phyloP scores from a whole-genome alignment of 805 yeast genomes.

The Candida koratica region DNA sequence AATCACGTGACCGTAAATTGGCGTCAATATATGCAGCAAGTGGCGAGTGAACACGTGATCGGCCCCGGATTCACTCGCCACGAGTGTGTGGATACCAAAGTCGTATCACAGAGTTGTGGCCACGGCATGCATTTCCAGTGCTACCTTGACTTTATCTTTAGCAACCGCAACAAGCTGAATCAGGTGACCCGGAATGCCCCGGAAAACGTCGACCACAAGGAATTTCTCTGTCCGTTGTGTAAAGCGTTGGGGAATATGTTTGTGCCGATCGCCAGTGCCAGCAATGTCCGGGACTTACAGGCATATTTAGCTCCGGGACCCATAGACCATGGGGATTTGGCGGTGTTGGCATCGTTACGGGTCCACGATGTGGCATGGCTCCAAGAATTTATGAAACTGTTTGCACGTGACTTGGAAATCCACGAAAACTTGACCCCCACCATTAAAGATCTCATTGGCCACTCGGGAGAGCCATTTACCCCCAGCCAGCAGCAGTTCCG shows the following conservation, averaged over 20 bases:
- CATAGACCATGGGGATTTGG: conserved; percentile 6
- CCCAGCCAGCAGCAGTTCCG: conserved; percentile 23
- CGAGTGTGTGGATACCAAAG: conserved; percentile 36
- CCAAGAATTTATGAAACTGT: conserved; percentile 17
- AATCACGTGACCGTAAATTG: conserved; percentile 28
- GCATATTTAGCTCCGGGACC: conserved; percentile 19
- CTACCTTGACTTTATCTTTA: conserved; percentile 57
- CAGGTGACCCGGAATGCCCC: conserved; percentile 83
- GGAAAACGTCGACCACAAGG: conserved; percentile 64
- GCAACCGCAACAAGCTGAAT: conserved; percentile 52
- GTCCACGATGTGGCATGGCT: conserved; percentile 20
- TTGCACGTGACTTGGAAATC: conserved; percentile 22
- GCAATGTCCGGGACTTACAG: conserved; percentile 37
- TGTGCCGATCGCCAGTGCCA: conserved; percentile 66
- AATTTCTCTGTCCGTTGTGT: conserved; percentile 87
- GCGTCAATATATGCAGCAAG: conserved; percentile 31
- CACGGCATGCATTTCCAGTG: conserved; percentile 91
- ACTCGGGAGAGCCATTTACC: conserved; percentile 11
- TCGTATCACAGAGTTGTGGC: conserved; percentile 75
- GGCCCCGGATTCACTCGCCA: conserved; percentile 69
- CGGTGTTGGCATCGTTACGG: conserved; percentile 13
- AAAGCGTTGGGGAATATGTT: conserved; percentile 81
- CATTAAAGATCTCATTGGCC: conserved; percentile 27
- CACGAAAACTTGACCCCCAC: conserved; percentile 23
- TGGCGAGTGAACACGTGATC: conserved; percentile 40